Evolutionary conservation across 2,329 filamentous ascomycete genomes (phyloP), one percentile per base, ranked within the genome.

Genomic region (Sporothrix inflata): DNA sequence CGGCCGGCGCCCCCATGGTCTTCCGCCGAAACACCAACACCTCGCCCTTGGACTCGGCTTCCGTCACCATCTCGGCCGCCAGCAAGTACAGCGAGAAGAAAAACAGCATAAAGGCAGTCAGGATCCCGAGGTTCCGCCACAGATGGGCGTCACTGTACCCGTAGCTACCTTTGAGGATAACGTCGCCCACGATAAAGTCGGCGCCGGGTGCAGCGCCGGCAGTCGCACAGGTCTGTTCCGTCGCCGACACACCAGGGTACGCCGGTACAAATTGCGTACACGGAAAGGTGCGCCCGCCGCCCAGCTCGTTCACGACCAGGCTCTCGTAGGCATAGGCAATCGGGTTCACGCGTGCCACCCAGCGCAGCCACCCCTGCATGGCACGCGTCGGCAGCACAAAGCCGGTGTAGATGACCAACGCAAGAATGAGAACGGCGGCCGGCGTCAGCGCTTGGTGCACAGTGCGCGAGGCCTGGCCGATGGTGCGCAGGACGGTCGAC

Each of bases 401-500:
- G 74, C 90, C 91, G 16, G 91, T 93, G 80, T 89, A 89, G 76
- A 89, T 90, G 80, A 93, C 85, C 53, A 93, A 85, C 73, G 85
- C 87, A 66, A 92, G 82, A 75, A 92, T 91, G 74, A 90, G 80
- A 16, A 90, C 76, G 6, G 88, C 86, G 51, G 87, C 85, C 0
- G 87, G 87, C 0, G 87, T 86, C 81, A 90, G 85, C 74, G 88
- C 88, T 76, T 90, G 87, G 12, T 89, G 88, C 8, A 91, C 82
- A 0, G 92, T 92, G 60, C 91, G 86, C 2, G 93, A 94, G 0
- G 91, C 83, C 0, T 91, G 90, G 21, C 87, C 93, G 75, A 97
- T 92, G 8, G 89, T 91, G 70, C 93, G 88, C 87, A 97, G 95
- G 74, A 94, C 87, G 89, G 94, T 94, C 51, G 91, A 94, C 92